Base-by-base conservation (phyloP, 2,329 filamentous ascomycete species). In the Huntiella abstrusa region DNA sequence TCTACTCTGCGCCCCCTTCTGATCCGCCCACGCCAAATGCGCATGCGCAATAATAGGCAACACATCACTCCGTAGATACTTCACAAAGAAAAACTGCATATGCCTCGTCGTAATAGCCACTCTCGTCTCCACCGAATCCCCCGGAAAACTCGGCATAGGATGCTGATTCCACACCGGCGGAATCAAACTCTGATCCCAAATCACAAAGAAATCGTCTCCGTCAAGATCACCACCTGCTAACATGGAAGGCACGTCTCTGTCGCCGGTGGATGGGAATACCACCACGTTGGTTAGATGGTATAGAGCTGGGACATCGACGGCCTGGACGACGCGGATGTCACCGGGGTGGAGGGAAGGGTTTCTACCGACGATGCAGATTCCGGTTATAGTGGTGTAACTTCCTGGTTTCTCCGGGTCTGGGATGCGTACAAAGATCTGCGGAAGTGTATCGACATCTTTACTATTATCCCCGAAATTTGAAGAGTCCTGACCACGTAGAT, bases 341-440 rank as follows among this genome's bases (percentile, higher is more conserved):
- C 91, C 91, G 0, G 87, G 83, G 55, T 98, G 88, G 5, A 98
- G 69, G 0, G 88, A 95, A 0, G 91, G 91, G 54, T 98, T 98
- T 19, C 91, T 78, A 1, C 86, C 87, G 1, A 98, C 68, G 5
- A 93, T 66, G 55, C 91, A 96, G 3, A 84, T 56, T 0, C 86
- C 87, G 51, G 77, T 68, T 19, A 95, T 71, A 17, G 95, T 71
- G 1, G 88, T 64, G 44, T 66, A 70, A 54, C 80, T 79, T 16
- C 68, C 64, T 33, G 67, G 65, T 6, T 69, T 64, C 1, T 67
- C 65, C 6, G 73, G 58, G 44, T 73, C 70, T 0, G 78, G 77
- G 1, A 95, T 67, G 56, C 95, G 87, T 0, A 96, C 59, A 55
- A 96, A 98, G 6, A 98, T 85, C 55, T 98, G 78, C 0, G 91